Conservation (phyloP, 1,139 yeast genomes). For the Eremothecium gossypii region DNA sequence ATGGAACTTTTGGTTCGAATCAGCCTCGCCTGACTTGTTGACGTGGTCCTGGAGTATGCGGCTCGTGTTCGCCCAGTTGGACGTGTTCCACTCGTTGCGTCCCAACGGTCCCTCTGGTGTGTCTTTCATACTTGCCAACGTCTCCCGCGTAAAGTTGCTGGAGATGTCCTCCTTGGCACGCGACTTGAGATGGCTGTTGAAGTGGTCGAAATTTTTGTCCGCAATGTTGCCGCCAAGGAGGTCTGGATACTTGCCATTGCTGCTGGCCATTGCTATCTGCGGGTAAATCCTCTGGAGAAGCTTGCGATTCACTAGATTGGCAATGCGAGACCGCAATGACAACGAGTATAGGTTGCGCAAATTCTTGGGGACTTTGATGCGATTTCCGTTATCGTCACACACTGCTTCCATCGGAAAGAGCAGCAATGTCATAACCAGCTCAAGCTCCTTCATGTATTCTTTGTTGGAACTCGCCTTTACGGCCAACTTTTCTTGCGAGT, state of each 20-base stretch:
- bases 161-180: constrained; percentile 14
- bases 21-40: constrained; percentile 8
- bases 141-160: constrained; percentile 10
- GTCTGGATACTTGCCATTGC: constrained; percentile 14
- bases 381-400: constrained; percentile 23
- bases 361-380: constrained; percentile 41
- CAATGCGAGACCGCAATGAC: constrained; percentile 48
- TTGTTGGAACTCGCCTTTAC: constrained; percentile 45
- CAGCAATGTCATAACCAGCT: constrained; percentile 57
- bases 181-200: constrained; percentile 12
- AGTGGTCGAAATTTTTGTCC: constrained; percentile 10
- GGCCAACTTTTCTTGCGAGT: constrained; percentile 53
- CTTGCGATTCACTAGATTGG: constrained; percentile 46
- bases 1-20: constrained; percentile 1
- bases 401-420: constrained; percentile 38
- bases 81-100: constrained; percentile 6
- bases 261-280: constrained; percentile 9
- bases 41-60: constrained; percentile 14
- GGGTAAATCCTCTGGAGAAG: constrained; percentile 22
- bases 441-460: constrained; percentile 51
- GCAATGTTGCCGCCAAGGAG: constrained; percentile 12
- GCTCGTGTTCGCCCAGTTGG: constrained; percentile 13
- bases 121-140: constrained; percentile 12
- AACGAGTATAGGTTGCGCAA: constrained; percentile 44
- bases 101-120: constrained; percentile 8